Evolutionary conservation across 176 grass and related monocot genomes (phyloP).

Genomic region (Musa schizocarpa): DNA sequence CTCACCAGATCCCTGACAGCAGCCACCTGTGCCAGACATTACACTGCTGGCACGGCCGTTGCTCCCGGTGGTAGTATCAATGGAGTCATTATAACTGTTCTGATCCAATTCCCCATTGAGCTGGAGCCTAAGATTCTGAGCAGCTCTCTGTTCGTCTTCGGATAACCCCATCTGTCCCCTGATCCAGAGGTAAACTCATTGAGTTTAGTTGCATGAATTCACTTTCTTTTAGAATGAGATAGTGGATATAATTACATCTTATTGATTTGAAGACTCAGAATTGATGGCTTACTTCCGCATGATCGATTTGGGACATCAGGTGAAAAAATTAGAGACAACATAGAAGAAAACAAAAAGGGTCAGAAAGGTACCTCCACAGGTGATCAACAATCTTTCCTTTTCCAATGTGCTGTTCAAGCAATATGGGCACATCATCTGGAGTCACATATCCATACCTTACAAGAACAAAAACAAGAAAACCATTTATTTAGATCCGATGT

Average conservation of each 20-base stretch:
- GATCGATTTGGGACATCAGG: not conserved
- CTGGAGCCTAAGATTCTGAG: slow-evolving; percentile 7
- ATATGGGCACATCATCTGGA: slow-evolving; percentile 19
- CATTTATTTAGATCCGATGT: not conserved
- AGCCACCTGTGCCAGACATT: slow-evolving; percentile 32
- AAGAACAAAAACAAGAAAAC: slow-evolving; percentile 4
- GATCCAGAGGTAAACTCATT: not conserved
- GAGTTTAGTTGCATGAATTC: not conserved
- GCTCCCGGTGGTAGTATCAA: slow-evolving; percentile 21
- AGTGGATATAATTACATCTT: not conserved
- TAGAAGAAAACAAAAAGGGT: not conserved
- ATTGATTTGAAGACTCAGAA: too few relatives aligned
- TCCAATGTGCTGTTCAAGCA: slow-evolving; percentile 24
- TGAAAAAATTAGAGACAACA: not conserved
- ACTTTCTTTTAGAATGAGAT: not conserved
- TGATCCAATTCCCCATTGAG: not conserved
- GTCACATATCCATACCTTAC: slow-evolving; percentile 27
- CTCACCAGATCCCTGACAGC: slow-evolving; percentile 55
- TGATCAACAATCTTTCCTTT: slow-evolving; percentile 18
- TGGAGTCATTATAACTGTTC: slow-evolving; percentile 24
- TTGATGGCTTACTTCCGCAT: too few relatives aligned
- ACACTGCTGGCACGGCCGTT: slow-evolving; percentile 17
- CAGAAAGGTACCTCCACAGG: slow-evolving; percentile 17
- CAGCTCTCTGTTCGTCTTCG: slow-evolving; percentile 23
- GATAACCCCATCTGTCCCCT: slow-evolving; percentile 29